These are phyloP conservation scores for Copromyces sp. DNA, from an alignment of 495 filamentous ascomycete genomes.

Conservation along the genomic window DNA sequence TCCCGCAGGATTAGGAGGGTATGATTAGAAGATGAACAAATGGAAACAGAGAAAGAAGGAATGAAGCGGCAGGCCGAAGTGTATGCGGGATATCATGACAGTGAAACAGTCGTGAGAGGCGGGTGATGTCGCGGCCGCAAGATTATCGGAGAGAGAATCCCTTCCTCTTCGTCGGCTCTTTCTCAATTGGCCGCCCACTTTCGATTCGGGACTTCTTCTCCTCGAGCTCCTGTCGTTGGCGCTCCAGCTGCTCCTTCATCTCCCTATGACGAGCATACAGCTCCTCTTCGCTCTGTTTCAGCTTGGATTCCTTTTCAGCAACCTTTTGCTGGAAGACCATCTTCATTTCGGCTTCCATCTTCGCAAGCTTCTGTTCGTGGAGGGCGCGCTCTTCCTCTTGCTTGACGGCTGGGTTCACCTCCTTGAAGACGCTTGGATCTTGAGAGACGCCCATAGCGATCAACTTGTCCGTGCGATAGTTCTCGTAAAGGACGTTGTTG, in stretches of 20 bases:
- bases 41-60: slow-evolving; percentile 25
- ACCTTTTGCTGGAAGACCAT: slow-evolving; percentile 99
- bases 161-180: slow-evolving; percentile 92
- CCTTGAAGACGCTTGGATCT: slow-evolving; percentile 98
- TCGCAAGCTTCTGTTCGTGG: slow-evolving; percentile 98
- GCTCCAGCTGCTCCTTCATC: slow-evolving; percentile 98
- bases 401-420: slow-evolving; percentile 99
- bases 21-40: slow-evolving; percentile 41
- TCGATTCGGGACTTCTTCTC: slow-evolving; percentile 95
- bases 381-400: slow-evolving; percentile 96
- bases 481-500: slow-evolving; percentile 97
- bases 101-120: slow-evolving; percentile 33
- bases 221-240: slow-evolving; percentile 86
- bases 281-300: slow-evolving; percentile 98
- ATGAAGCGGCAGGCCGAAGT: slow-evolving; percentile 38
- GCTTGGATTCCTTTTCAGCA: slow-evolving; percentile 96
- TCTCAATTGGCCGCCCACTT: slow-evolving; percentile 87
- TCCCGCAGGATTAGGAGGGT: slow-evolving; percentile 35
- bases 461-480: slow-evolving; percentile 98
- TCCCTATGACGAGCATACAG: slow-evolving; percentile 93
- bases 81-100: slow-evolving; percentile 36
- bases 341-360: slow-evolving; percentile 99
- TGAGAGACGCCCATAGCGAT: slow-evolving; percentile 96
- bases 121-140: slow-evolving; percentile 9
- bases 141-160: slow-evolving; percentile 93